These are phyloP conservation scores for Hysterangium stoloniferum DNA, from an alignment of 768 basidiomycete genomes.

Conservation along the genomic window DNA sequence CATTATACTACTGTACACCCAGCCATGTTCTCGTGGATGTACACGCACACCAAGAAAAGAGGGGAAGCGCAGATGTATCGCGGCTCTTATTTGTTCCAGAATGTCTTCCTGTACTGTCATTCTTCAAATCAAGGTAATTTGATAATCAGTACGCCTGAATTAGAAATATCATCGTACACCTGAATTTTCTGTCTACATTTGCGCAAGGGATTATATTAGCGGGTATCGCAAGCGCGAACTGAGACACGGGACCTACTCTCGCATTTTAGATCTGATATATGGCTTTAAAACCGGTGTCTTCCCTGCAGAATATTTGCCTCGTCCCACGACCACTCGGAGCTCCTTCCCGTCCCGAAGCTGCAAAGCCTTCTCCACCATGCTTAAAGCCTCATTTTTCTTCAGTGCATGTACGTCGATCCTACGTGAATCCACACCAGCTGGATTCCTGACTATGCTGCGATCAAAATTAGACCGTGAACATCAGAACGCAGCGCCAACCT, in stretches of 20 bases:
- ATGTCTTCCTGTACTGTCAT: too few species aligned
- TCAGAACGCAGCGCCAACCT: constrained; percentile 16
- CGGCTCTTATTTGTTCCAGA: too few species aligned
- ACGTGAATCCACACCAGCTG: constrained; percentile 17
- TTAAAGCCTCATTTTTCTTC: constrained; percentile 24
- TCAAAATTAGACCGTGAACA: neutral
- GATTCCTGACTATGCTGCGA: constrained; percentile 23
- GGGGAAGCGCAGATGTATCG: too few species aligned
- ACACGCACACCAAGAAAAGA: too few species aligned
- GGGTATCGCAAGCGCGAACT: neutral
- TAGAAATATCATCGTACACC: neutral
- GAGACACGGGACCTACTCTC: too few species aligned
- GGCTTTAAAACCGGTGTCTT: constrained; percentile 25
- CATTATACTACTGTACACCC: too few species aligned
- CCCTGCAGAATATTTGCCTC: constrained; percentile 25
- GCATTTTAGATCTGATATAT: neutral
- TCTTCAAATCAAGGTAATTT: neutral
- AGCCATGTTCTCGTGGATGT: too few species aligned
- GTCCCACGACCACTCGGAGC: constrained; percentile 28
- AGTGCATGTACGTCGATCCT: constrained; percentile 31
- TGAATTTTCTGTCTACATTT: neutral
- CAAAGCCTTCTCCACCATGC: constrained; percentile 25
- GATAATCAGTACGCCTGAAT: constrained; percentile 4
- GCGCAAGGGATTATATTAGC: neutral
- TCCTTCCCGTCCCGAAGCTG: constrained; percentile 22